Percentiles rank a stretch among this genome's conserved stretches.
These are phyloP conservation scores for Flaveria bidentis DNA, from an alignment of 129 eudicot genomes.

Conservation along the genomic window DNA sequence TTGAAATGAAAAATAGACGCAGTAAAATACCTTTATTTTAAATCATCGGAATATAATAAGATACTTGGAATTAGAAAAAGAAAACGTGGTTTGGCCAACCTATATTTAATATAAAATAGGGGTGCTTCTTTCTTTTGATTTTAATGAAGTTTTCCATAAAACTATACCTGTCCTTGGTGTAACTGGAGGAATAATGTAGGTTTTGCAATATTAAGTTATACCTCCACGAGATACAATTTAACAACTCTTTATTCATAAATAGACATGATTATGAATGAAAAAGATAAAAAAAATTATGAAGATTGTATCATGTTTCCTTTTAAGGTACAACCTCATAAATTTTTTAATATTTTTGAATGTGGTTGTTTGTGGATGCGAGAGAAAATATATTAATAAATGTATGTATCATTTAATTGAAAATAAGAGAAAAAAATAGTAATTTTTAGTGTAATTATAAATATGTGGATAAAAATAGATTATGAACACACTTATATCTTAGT, in stretches of 20 bases:
- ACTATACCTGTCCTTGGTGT: constrained; percentile 9
- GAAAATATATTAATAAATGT: too few relatives aligned
- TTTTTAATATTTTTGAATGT: too few relatives aligned
- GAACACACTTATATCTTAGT: too few relatives aligned
- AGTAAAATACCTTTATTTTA: background rate
- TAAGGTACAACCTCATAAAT: too few relatives aligned
- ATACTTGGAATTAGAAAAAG: background rate
- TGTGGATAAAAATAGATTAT: too few relatives aligned
- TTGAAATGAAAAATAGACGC: background rate
- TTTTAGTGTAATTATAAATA: too few relatives aligned
- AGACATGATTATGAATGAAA: too few relatives aligned
- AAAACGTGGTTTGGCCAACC: constrained; percentile 12
- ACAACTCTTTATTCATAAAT: background rate
- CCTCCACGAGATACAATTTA: background rate
- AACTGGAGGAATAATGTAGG: background rate
- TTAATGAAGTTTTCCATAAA: background rate
- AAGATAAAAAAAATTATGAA: too few relatives aligned
- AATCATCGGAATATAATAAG: background rate
- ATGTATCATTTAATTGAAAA: too few relatives aligned
- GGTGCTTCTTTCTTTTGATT: background rate
- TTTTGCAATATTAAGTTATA: background rate
- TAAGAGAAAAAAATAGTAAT: too few relatives aligned
- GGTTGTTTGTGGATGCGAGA: too few relatives aligned
- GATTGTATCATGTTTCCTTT: too few relatives aligned
- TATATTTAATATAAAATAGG: background rate